A percentile compares a stretch with the other conserved stretches of the same genome.
phyloP scores from a whole-genome alignment of 2,329 filamentous ascomycete genomes.

The Pseudogymnoascus sp. region DNA sequence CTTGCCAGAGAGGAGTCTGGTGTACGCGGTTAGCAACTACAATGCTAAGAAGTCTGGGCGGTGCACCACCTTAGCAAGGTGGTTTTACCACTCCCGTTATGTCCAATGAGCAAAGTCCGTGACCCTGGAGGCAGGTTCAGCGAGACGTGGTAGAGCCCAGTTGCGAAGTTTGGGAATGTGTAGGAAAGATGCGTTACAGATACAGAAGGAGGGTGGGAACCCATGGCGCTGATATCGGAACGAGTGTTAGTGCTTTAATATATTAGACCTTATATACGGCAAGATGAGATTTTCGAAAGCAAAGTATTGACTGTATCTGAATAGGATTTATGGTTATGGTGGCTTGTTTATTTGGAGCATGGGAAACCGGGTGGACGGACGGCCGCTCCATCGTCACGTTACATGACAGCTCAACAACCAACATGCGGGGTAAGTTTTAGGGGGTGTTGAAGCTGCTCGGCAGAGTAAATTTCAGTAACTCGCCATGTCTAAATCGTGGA shows the following conservation, averaged over 20 bases:
- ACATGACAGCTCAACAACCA: slow-evolving; percentile 5
- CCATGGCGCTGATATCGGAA: background rate
- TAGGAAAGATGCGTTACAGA: slow-evolving; percentile 73
- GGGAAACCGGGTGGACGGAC: background rate
- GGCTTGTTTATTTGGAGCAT: slow-evolving; percentile 7
- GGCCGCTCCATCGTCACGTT: slow-evolving; percentile 8
- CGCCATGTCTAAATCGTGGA: background rate
- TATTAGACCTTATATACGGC: slow-evolving; percentile 8
- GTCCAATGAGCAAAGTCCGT: slow-evolving; percentile 86
- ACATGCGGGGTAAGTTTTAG: slow-evolving; percentile 3
- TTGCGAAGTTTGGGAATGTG: slow-evolving; percentile 77
- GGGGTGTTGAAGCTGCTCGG: background rate
- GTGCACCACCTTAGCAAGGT: slow-evolving; percentile 62
- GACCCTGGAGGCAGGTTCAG: slow-evolving; percentile 75
- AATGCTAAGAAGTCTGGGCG: slow-evolving; percentile 30
- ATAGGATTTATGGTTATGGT: slow-evolving; percentile 6
- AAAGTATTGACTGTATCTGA: slow-evolving; percentile 7
- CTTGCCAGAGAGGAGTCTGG: slow-evolving; percentile 77
- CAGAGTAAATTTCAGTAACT: background rate
- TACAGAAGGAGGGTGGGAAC: slow-evolving; percentile 40
- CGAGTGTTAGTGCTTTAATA: slow-evolving; percentile 2
- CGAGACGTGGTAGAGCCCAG: slow-evolving; percentile 67
- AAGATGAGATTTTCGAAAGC: background rate
- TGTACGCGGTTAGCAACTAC: background rate
- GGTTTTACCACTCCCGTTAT: slow-evolving; percentile 96